Base-by-base conservation (phyloP, 116 monocot genomes). In the Phalaenopsis hybrid region DNA sequence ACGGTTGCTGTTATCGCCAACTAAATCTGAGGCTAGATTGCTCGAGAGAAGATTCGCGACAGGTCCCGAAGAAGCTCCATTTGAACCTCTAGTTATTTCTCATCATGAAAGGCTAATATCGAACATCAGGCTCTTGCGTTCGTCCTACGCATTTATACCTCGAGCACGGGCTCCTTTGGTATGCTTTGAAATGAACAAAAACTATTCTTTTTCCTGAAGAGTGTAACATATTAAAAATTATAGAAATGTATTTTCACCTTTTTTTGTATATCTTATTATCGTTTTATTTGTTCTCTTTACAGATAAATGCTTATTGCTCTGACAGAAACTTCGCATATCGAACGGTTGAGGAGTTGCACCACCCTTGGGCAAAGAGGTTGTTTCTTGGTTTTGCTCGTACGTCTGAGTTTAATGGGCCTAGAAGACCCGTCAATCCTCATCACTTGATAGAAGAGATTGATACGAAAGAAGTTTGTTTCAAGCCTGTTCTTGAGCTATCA, bases 301-400 rank as follows among this genome's bases (percentile, higher is more conserved):
- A 99, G 98, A 88, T 99, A 88, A 88, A 85, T 88, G 88, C 76
- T 76, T 79, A 85, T 45, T 99, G 95, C 74, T 77, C 86, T 82
- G 94, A 99, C 80, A 87, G 98, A 81, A 90, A 63, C 80, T 99
- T 93, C 83, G 87, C 98, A 49, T 91, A 95, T 70, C 86, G 90
- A 91, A 84, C 78, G 75, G 78, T 78, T 79, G 98, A 95, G 73
- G 88, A 95, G 48, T 45, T 95, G 78, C 93, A 99, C 70, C 81
- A 99, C 85, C 98, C 98, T 65, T 99, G 92, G 95, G 82, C 88
- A 50, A 99, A 99, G 81, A 87, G 85, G 69, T 74, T 89, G 55
- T 86, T 95, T 81, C 74, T 99, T 87, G 98, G 98, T 17, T 93
- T 92, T 93, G 89, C 95, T 81, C 86, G 93, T 9, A 93, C 93